Base-by-base conservation (phyloP, 139 green algal genomes). In the Bryopsis sp. region DNA sequence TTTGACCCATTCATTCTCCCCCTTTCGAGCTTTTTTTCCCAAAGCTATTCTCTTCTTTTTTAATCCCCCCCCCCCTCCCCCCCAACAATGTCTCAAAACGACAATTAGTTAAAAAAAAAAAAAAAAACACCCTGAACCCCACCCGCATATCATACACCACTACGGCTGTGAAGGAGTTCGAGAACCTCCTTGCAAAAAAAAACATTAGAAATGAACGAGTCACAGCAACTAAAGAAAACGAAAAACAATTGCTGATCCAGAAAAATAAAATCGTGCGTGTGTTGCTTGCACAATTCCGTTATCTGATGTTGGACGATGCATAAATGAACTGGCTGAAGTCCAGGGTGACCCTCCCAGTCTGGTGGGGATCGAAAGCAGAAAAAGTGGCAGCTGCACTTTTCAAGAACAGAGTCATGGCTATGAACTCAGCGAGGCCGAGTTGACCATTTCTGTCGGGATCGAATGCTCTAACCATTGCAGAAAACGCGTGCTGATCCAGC, bases 381-480 rank as follows among this genome's bases (percentile, higher is more conserved):
- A 81, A 80, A 0, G 69, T 63, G n/a, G 76, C 75, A 29, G 68
- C 74, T 6, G 77, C 57, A 65, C 64, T 79, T 47, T 78, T 81
- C 47, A 90, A 65, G 68, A 90, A 88, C 1, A 90, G 70, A n/a
- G 73, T 87, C 57, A 90, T 75, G 2, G 76, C 84, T 26, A 88
- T 79, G 71, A 81, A 90, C 64, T 88, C 80, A 28, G 83, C 68
- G 26, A 67, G 19, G 15, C 6, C 19, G 7, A 39, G 31, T 7
- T 67, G 31, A 4, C 59, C 59, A 26, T 43, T 39, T 43, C 59
- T 67, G 29, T 67, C 59, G 15, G 59, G 59, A 47, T 67, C 59
- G 34, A 67, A 67, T 22, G 59, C 59, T 43, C 19, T 11, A 11
- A 67, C 31, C 59, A 67, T 43, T 11, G 24, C 8, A 7, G 38